Conservation (phyloP, 2,329 filamentous ascomycete species). For the Cercospora janseana region DNA sequence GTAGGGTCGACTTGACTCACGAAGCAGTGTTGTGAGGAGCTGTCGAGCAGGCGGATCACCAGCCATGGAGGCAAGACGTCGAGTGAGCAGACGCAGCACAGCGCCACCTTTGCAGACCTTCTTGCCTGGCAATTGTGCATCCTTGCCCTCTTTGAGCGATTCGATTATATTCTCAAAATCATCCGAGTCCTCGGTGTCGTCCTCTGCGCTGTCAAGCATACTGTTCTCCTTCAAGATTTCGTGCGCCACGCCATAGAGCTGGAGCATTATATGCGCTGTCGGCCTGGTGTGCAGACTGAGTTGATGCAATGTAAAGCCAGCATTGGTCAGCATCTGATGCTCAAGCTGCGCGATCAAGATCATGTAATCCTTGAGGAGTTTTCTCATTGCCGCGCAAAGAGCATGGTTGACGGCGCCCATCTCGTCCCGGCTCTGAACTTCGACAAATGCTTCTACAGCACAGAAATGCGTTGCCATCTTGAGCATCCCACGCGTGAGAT, state of each 20-base stretch:
- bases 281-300: slow-evolving; percentile 88
- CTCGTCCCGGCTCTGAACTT: slow-evolving; percentile 88
- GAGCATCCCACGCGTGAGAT: slow-evolving; percentile 83
- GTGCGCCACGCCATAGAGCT: slow-evolving; percentile 81
- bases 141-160: slow-evolving; percentile 80
- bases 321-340: slow-evolving; percentile 84
- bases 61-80: slow-evolving; percentile 81
- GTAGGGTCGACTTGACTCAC: slow-evolving; percentile 88
- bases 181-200: slow-evolving; percentile 62
- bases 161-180: slow-evolving; percentile 93
- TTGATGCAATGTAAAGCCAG: slow-evolving; percentile 86
- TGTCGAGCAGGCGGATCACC: slow-evolving; percentile 86
- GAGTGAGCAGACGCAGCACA: slow-evolving; percentile 83
- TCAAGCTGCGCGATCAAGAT: slow-evolving; percentile 91
- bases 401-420: slow-evolving; percentile 95
- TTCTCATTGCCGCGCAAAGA: slow-evolving; percentile 89
- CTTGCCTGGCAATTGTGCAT: slow-evolving; percentile 78
- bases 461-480: slow-evolving; percentile 93
- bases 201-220: slow-evolving; percentile 77
- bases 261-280: slow-evolving; percentile 85
- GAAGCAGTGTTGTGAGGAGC: slow-evolving; percentile 75
- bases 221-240: slow-evolving; percentile 87
- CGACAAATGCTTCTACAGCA: slow-evolving; percentile 86
- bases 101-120: slow-evolving; percentile 97
- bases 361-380: slow-evolving; percentile 87